Evolutionary conservation across 2,329 filamentous ascomycete genomes (phyloP), one percentile per base, ranked within the genome.

Genomic region (Neofusicoccum laricinum): DNA sequence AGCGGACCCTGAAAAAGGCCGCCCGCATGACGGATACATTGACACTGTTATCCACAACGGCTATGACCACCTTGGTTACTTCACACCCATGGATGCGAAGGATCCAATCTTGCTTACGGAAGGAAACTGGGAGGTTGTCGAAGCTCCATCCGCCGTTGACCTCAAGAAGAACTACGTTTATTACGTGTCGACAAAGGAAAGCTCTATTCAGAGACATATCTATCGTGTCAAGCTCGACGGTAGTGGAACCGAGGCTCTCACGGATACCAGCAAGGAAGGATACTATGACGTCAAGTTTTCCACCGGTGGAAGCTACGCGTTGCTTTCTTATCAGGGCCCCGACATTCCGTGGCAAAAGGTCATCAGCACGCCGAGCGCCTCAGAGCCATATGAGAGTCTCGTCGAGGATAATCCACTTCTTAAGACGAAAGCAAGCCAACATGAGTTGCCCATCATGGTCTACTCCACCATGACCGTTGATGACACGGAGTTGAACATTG

Each of bases 11-110:
- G 76, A 79, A 11, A 92, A 91, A 67, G 91, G 91, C 14, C 88
- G 93, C 21, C 82, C 86, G 1, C 78, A 94, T 4, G 93, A 97
- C 76, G 95, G 95, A 21, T 99, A 99, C 72, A 88, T 99, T 67
- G 95, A 99, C 76, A 93, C 90, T 0, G 82, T 98, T 65, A 90
- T 98, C 63, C 84, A 96, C 72, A 86, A 96, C 19, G 89, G 93
- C 63, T 92, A 91, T 70, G 92, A 98, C 70, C 95, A 99, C 71
- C 81, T 99, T 58, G 95, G 90, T 0, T 98, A 98, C 78, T 99
- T 97, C 74, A 89, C 90, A 0, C 94, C 95, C 2, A 78, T 98
- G 61, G 91, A 98, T 70, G 93, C 88, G 69, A 82, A 90, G 0
- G 81, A 90, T n/a, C 93, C 95, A 5, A 79, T 91, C 51, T 87